A percentile compares a stretch with the other conserved stretches of the same genome.
Evolutionary conservation across 1,139 yeast genomes (phyloP).

Genomic region (Wickerhamomyces sp.): DNA sequence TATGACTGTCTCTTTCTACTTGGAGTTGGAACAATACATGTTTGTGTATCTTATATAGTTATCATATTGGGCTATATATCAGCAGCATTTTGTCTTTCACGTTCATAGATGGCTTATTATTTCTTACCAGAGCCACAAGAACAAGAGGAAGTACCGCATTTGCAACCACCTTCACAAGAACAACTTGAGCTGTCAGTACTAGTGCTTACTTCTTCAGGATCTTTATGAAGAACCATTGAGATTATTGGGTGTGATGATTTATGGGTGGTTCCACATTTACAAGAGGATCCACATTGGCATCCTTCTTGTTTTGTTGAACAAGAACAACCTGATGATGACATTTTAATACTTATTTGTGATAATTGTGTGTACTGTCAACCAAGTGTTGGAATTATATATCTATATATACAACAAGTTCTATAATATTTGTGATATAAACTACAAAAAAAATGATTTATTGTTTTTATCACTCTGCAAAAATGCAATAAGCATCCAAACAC

Average conservation of each 20-base stretch:
- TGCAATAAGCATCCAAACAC: neutral
- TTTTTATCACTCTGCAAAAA: too few species aligned
- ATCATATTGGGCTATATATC: too few species aligned
- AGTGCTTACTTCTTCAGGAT: neutral
- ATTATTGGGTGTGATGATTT: neutral
- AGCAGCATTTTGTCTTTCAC: neutral
- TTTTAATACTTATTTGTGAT: neutral
- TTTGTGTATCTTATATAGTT: too few species aligned
- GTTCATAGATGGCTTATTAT: neutral
- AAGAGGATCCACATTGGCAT: conserved; percentile 5
- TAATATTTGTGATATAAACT: too few species aligned
- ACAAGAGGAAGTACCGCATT: conserved; percentile 3
- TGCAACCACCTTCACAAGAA: conserved; percentile 3
- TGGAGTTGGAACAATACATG: too few species aligned
- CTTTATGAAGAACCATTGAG: neutral
- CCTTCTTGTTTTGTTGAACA: conserved; percentile 7
- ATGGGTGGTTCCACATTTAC: conserved; percentile 4
- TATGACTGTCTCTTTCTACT: too few species aligned
- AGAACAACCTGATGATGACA: neutral
- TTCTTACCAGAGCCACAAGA: neutral
- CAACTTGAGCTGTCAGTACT: neutral
- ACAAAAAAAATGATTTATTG: too few species aligned
- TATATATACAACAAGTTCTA: too few species aligned
- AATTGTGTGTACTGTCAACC: neutral
- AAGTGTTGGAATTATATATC: too few species aligned